Base-by-base conservation (phyloP, 2,329 filamentous ascomycete genomes). In the Fusarium marasasianum region DNA sequence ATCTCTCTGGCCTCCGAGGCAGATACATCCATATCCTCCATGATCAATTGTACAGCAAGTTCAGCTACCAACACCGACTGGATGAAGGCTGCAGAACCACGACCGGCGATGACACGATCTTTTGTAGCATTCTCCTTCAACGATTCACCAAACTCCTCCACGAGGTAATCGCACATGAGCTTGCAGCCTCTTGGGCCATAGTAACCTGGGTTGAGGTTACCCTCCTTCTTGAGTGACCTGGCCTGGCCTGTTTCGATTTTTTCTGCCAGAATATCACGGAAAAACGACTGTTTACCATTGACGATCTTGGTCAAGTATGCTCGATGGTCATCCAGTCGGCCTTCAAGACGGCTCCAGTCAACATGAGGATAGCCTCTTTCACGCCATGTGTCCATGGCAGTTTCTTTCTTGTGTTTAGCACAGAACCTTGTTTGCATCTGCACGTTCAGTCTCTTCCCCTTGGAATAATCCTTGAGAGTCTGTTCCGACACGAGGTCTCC, bases 51-150 rank as follows among this genome's bases (percentile, higher is more conserved):
- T 41, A 87, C 83, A 31, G 87, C 85, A 73, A 90, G 79, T 80
- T 97, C 95, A 0, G 94, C 93, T 31, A 97, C 93, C 69, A 97
- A 83, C 3, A 96, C 93, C 2, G 87, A 86, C 81, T 95, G 92
- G 6, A 95, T 90, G 76, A 92, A 96, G 31, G 87, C 88, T 9
- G 90, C 89, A 41, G 91, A 87, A 4, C 93, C 92, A 38, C 92
- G 86, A 3, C 89, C 88, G 20, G 91, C 88, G 66, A 95, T 89
- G 24, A 94, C 84, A 22, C 86, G 83, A 79, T 96, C 93, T 59
- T 87, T 85, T 22, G 91, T 84, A 5, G 92, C 90, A 62, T 89
- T 86, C 73, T 88, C 85, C 66, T 92, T 90, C 37, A 96, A 82
- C 69, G 89, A 81, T 14, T 85, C 80, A 20, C 88, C 89, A 79